A percentile compares a stretch with the other conserved stretches of the same genome.
Conservation (phyloP, 768 basidiomycete genomes). For the Phaeolepiota aurea region DNA sequence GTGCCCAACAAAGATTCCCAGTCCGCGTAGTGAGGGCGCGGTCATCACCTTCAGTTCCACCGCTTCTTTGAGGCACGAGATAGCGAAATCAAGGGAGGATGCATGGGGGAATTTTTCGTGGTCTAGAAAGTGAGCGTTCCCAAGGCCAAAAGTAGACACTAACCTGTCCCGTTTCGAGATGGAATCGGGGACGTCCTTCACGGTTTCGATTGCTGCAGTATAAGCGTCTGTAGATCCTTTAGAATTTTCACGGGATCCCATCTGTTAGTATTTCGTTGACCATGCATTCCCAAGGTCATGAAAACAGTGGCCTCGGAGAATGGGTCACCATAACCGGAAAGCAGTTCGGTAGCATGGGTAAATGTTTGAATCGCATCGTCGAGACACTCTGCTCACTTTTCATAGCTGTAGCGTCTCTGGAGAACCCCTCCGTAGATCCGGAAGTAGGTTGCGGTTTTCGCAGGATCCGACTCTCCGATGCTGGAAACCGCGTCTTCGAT, state of each 20-base stretch:
- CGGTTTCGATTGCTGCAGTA: constrained; percentile 4
- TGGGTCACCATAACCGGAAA: neutral
- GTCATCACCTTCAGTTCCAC: neutral
- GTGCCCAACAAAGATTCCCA: neutral
- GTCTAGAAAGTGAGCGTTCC: constrained; percentile 6
- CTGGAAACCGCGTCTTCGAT: constrained; percentile 6
- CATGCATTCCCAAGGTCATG: constrained; percentile 8
- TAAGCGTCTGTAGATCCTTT: constrained; percentile 4
- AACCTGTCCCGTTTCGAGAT: constrained; percentile 2
- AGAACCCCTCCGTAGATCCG: constrained; percentile 7
- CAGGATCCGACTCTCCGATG: neutral
- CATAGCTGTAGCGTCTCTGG: constrained; percentile 1
- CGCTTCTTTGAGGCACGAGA: constrained; percentile 9
- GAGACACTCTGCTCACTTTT: constrained; percentile 1
- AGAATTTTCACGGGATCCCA: constrained; percentile 3
- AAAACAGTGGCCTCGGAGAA: neutral
- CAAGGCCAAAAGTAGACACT: constrained; percentile 5
- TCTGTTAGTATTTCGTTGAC: constrained; percentile 4
- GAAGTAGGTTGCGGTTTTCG: constrained; percentile 1
- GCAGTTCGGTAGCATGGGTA: constrained; percentile 1
- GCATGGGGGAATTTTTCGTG: constrained; percentile 6
- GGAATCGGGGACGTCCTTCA: constrained; percentile 1
- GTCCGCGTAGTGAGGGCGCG: neutral
- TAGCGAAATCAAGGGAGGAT: constrained; percentile 8
- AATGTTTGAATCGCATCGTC: constrained; percentile 3